Base-by-base conservation (phyloP, 805 yeast genomes). In the Candida takata region DNA sequence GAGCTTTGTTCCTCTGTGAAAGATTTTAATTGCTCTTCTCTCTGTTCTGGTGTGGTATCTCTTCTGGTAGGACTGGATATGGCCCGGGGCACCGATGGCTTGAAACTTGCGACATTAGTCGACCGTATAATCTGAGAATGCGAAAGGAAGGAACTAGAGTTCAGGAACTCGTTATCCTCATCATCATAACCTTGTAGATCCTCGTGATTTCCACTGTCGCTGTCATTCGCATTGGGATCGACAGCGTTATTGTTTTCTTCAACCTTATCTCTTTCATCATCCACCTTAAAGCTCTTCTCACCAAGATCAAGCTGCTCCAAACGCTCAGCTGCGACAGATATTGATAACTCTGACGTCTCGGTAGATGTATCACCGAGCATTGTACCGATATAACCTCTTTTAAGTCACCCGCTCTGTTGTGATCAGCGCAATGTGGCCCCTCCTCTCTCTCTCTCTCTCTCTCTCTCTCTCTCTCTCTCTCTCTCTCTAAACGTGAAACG, bases 61-160 rank as follows among this genome's bases (percentile, higher is more conserved):
- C 45, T 34, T 6, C 53, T 41, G 2, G 49, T 44, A 6, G 57
- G 56, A 17, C 55, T 52, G 4, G 43, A 14, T 2, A 40, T 24
- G 24, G 25, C 13, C 6, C 27, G 24, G 2, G 37, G 40, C 6
- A 24, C 29, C 3, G 38, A 18, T 6, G 47, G 34, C 16, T 40
- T 42, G 33, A 44, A 36, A 16, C 36, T 42, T 7, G 42, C 31
- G 9, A 53, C 41, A 24, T 53, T 53, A 4, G 49, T 35, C 0
- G 48, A 29, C 14, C 52, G 25, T 12, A 53, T 46, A 16, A 53
- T 52, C 37, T 52, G 48, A 3, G 58, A 52, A 18, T 46, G 41
- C 3, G 56, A 45, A 5, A 53, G 33, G 34, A 53, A 52, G 1
- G 58, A 43, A 33, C 52, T 48, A 11, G 58, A 53, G 35, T 53